These are phyloP conservation scores for Kickxella alabastrina DNA, from an alignment of 192 early-diverging fungal genomes.

Conservation along the genomic window DNA sequence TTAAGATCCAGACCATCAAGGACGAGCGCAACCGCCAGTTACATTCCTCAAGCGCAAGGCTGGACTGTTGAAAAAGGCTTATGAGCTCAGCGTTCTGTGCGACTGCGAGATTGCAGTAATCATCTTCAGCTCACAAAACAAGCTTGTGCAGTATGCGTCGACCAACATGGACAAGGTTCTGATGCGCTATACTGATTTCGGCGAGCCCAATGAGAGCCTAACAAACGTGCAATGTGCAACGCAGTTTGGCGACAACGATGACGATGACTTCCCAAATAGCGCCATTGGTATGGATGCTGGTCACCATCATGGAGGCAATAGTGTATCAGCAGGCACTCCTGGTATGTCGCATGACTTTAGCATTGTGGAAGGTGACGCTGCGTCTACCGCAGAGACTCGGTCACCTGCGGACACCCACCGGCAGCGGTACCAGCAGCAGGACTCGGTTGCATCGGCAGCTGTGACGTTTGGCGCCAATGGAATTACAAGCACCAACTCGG, in stretches of 20 bases:
- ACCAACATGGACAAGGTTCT: constrained; percentile 93
- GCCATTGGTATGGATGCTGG: constrained; percentile 10
- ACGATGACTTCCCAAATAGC: constrained; percentile 32
- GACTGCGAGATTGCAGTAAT: constrained; percentile 93
- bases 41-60: constrained; percentile 94
- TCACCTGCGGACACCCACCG: constrained; percentile 15
- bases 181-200: constrained; percentile 75
- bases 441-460: constrained; percentile 3
- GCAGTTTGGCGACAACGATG: constrained; percentile 33
- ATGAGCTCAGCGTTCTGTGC: constrained; percentile 91
- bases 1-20: constrained; percentile 84
- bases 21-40: constrained; percentile 89
- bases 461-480: constrained; percentile 9
- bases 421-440: constrained; percentile 2
- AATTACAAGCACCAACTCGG: not conserved
- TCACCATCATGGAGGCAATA: not conserved
- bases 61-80: constrained; percentile 96
- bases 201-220: constrained; percentile 54
- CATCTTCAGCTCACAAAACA: constrained; percentile 91
- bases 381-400: not conserved
- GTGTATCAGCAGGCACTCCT: constrained; percentile 5
- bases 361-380: not conserved
- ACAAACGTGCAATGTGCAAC: constrained; percentile 55
- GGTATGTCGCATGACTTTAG: constrained; percentile 21
- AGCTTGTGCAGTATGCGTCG: constrained; percentile 88